Percentiles rank a stretch among this genome's conserved stretches.
Evolutionary conservation across 2,329 filamentous ascomycete species (phyloP).

Genomic region (Colletotrichum sp.): DNA sequence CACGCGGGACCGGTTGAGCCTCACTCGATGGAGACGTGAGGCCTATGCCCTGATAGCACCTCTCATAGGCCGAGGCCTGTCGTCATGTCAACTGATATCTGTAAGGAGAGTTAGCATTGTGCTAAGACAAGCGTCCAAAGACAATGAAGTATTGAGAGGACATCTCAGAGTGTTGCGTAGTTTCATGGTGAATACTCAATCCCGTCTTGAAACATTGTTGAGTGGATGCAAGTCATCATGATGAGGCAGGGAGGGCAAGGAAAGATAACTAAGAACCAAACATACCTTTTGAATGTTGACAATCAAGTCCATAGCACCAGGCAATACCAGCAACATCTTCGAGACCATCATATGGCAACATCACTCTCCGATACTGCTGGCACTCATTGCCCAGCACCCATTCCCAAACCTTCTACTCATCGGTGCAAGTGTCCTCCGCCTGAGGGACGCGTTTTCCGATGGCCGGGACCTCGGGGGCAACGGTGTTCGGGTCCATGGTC

Average conservation of each 20-base stretch:
- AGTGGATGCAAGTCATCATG: conserved; percentile 22
- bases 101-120: background rate
- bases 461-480: conserved; percentile 10
- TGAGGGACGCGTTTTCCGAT: conserved; percentile 14
- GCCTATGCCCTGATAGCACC: rapidly evolving
- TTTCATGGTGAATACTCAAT: conserved; percentile 39
- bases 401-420: background rate
- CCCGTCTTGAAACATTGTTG: conserved; percentile 44
- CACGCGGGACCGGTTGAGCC: too few species aligned
- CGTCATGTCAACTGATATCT: background rate
- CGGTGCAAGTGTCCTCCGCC: conserved; percentile 7
- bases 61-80: background rate
- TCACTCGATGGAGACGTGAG: background rate
- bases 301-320: background rate
- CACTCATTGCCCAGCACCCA: too few species aligned
- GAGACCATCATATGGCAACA: background rate
- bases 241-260: background rate
- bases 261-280: background rate
- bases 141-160: background rate
- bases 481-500: conserved; percentile 14
- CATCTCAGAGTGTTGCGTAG: conserved; percentile 20
- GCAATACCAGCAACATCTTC: background rate
- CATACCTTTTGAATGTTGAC: background rate
- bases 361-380: background rate
- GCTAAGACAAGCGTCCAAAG: background rate